Percentiles rank a stretch among this genome's conserved stretches.
Evolutionary conservation across 2,329 filamentous ascomycete genomes (phyloP).

Genomic region (Cordyceps cateniannulata): DNA sequence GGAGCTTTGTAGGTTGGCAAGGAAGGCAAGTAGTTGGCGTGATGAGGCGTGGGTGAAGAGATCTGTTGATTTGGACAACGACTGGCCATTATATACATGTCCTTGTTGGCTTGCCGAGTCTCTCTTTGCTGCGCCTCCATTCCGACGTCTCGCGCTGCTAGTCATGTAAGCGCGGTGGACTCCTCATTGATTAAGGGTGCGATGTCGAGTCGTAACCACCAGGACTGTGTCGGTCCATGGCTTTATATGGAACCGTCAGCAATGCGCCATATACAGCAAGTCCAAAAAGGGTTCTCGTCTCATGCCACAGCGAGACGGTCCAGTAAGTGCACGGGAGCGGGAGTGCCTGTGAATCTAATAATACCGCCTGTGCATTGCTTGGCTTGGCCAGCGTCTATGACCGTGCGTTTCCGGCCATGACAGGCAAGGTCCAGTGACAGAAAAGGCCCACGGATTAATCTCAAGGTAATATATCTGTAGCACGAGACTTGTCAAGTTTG

Average conservation of each 20-base stretch:
- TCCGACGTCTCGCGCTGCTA: background rate
- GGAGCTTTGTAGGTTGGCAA: too few relatives aligned
- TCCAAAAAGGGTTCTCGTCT: background rate
- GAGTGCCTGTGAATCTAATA: background rate
- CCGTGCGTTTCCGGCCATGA: too few relatives aligned
- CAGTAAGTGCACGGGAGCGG: background rate
- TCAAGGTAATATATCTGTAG: too few relatives aligned
- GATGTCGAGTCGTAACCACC: background rate
- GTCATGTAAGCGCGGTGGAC: background rate
- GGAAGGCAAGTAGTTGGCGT: background rate
- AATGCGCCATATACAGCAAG: background rate
- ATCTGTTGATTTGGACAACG: background rate
- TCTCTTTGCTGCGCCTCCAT: background rate
- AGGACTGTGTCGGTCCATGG: background rate
- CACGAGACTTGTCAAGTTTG: too few relatives aligned
- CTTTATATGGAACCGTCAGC: background rate
- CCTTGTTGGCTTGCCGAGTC: background rate
- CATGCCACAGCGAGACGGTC: background rate
- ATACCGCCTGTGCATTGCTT: too few relatives aligned
- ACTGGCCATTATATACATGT: background rate
- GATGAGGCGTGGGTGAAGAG: background rate
- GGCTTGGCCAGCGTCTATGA: too few relatives aligned
- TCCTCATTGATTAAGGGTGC: background rate
- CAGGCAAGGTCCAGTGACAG: too few relatives aligned
- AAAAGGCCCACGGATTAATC: too few relatives aligned